phyloP scores from a whole-genome alignment of 352 stramenopile species.

The Globisporangium echinulatum region DNA sequence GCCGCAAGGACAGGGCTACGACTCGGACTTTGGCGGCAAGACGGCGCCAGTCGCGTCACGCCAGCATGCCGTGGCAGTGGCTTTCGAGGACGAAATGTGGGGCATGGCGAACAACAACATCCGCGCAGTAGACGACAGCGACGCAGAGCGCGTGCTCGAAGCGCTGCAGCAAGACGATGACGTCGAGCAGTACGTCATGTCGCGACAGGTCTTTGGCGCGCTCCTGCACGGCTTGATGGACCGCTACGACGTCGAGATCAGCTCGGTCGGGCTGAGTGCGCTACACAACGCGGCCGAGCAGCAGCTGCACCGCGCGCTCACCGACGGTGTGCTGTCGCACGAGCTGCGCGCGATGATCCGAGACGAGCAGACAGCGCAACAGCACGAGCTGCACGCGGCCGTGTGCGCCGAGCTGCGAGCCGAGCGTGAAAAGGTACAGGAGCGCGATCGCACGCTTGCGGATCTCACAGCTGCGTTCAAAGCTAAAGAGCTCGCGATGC shows the following conservation, averaged over 20 bases:
- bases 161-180: constrained; percentile 15
- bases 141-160: constrained; percentile 16
- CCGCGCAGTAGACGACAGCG: constrained; percentile 21
- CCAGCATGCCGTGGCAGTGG: neutral
- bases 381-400: constrained; percentile 19
- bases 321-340: constrained; percentile 48
- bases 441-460: constrained; percentile 42
- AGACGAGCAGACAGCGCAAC: constrained; percentile 35
- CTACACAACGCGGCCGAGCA: constrained; percentile 76
- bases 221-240: constrained; percentile 36
- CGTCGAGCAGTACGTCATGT: constrained; percentile 57
- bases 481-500: constrained; percentile 64
- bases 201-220: constrained; percentile 47
- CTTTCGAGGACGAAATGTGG: constrained; percentile 50
- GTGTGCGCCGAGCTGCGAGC: neutral
- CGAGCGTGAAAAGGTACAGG: constrained; percentile 57
- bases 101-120: constrained; percentile 19
- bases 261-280: constrained; percentile 59
- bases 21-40: constrained; percentile 58
- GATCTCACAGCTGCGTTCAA: constrained; percentile 49
- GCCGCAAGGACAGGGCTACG: constrained; percentile 59
- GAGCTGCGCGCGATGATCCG: constrained; percentile 30
- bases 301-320: constrained; percentile 52
- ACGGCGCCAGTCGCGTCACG: constrained; percentile 19
- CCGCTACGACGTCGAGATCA: constrained; percentile 41